phyloP scores from a whole-genome alignment of 2,329 filamentous ascomycete genomes.

The Helotiales sp. region DNA sequence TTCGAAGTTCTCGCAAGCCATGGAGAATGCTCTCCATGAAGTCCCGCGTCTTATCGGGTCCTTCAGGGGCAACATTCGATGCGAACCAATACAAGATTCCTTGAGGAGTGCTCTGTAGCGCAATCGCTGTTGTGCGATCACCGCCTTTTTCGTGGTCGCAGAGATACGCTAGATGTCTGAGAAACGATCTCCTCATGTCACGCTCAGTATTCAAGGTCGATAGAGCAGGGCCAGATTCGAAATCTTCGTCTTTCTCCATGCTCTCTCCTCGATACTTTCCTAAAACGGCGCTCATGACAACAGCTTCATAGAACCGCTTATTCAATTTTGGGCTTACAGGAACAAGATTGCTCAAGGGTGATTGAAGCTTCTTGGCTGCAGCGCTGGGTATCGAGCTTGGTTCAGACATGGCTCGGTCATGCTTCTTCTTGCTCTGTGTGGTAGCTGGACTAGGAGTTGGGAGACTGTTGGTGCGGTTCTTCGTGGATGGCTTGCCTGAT shows the following conservation, averaged over 20 bases:
- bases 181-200: constrained; percentile 30
- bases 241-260: neutral
- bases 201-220: constrained; percentile 15
- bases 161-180: constrained; percentile 44
- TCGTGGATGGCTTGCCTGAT: neutral
- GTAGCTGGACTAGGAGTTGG: neutral
- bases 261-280: constrained; percentile 36
- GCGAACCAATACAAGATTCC: constrained; percentile 46
- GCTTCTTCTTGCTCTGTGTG: neutral
- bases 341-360: neutral
- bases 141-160: constrained; percentile 50
- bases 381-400: neutral
- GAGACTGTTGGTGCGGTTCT: neutral
- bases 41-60: neutral
- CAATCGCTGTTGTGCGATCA: constrained; percentile 45
- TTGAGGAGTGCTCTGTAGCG: constrained; percentile 37
- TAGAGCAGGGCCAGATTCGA: neutral
- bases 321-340: constrained; percentile 16
- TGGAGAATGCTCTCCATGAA: neutral
- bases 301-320: constrained; percentile 41
- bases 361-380: neutral
- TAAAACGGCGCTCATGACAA: constrained; percentile 37
- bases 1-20: neutral
- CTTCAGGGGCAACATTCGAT: constrained; percentile 36
- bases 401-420: neutral